Evolutionary conservation across 352 stramenopile genomes (phyloP).

Genomic region (Phytophthora meadii): DNA sequence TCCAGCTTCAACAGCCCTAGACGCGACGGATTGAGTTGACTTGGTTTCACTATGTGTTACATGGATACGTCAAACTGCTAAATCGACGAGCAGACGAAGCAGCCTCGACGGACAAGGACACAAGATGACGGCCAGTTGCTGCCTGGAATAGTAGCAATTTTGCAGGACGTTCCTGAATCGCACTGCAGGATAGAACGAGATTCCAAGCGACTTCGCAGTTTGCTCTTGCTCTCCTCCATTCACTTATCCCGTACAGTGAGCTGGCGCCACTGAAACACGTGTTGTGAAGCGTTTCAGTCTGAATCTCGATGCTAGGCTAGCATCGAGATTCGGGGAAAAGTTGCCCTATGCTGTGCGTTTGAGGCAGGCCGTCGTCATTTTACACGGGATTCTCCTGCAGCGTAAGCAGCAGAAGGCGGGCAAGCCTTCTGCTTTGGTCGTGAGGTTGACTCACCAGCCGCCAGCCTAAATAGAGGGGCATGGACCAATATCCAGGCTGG

Average conservation of each 20-base stretch:
- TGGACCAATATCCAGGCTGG: neutral
- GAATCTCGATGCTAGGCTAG: too few relatives aligned
- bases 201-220: neutral
- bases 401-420: neutral
- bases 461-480: conserved; percentile 12
- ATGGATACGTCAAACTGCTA: conserved; percentile 21
- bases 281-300: conserved; percentile 12
- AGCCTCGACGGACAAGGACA: conserved; percentile 5
- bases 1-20: conserved; percentile 32
- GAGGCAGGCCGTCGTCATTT: conserved; percentile 10
- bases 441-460: neutral
- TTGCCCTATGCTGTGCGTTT: conserved; percentile 16
- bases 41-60: conserved; percentile 15
- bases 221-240: conserved; percentile 5
- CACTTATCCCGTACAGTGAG: conserved; percentile 6
- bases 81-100: conserved; percentile 15
- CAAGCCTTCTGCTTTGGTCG: conserved; percentile 17
- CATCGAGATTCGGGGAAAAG: conserved; percentile 9
- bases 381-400: neutral
- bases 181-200: neutral
- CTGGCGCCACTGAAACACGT: conserved; percentile 19
- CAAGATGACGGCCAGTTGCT: conserved; percentile 19
- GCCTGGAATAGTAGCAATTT: conserved; percentile 8
- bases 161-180: neutral
- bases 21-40: conserved; percentile 9